Base-by-base conservation (phyloP, 768 basidiomycete species). In the Mycena haematopus region DNA sequence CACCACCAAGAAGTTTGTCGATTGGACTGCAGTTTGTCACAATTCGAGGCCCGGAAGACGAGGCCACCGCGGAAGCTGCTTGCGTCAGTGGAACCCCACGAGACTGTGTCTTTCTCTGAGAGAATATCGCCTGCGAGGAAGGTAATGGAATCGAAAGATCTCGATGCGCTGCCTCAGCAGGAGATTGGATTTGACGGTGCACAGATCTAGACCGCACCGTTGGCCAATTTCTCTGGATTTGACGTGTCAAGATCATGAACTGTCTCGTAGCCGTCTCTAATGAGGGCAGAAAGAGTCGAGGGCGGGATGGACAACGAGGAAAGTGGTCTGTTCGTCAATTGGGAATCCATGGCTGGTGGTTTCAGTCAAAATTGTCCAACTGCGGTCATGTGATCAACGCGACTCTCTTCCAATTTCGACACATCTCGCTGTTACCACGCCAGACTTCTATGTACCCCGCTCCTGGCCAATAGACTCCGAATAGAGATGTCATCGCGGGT, bases 1-100 rank as follows among this genome's bases (percentile, higher is more conserved):
- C 91, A 47, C 89, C 89, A 33, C 78, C 82, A 6, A 93, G 79
- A 2, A 92, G 71, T 19, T 75, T 75, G 66, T 92, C 88, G 29
- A 90, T 74, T 14, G 84, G 78, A 5, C 72, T 58, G 69, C 81
- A 87, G 7, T 71, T 70, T 0, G 86, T 86, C 5, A 78, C 67
- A 35, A 83, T 65, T 65, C 68, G 76, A 25, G 5, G 67, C 54
- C 60, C 68, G 46, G 65, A 69, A 57, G 33, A 74, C 50, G 69
- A 81, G 66, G 59, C 60, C 66, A 82, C 71, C 9, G 76, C 74
- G 31, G 89, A 82, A 6, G 82, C 89, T 10, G 87, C 80, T 71
- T 89, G 89, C 40, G 85, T 86, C 65, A 82, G 72, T 11, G 68
- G 62, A 31, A 70, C 65, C n/a, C 70, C 63, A 7, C 69, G 36